phyloP scores from a whole-genome alignment of 176 grass and related monocot genomes.

The Eleusine coracana region DNA sequence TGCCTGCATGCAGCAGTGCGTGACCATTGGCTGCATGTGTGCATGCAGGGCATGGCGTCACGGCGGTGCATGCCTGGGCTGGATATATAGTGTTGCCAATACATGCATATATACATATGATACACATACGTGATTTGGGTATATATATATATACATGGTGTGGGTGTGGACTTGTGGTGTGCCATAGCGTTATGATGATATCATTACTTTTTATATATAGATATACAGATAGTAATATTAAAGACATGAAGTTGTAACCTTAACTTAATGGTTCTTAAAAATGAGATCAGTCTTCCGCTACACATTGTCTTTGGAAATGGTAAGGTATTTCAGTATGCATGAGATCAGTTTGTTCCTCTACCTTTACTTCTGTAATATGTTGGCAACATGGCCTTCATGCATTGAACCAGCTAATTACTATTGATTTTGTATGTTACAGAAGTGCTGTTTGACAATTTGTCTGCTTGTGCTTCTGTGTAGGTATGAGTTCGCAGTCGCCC shows the following conservation, averaged over 20 bases:
- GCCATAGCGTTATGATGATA: neutral
- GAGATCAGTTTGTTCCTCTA: neutral
- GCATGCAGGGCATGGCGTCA: neutral
- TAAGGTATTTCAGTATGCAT: neutral
- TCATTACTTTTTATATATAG: neutral
- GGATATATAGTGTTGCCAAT: neutral
- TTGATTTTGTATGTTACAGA: neutral
- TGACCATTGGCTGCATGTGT: neutral
- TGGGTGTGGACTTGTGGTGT: neutral
- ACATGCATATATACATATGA: neutral
- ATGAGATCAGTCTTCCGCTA: neutral
- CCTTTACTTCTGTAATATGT: neutral
- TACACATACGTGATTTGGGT: neutral
- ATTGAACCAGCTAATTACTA: neutral
- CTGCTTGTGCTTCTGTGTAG: neutral
- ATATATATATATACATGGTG: neutral
- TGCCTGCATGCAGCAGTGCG: neutral
- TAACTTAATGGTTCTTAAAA: neutral
- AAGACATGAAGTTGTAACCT: slow-evolving; percentile 8
- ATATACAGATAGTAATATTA: neutral
- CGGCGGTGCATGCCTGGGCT: neutral
- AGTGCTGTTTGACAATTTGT: neutral
- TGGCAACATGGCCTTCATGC: neutral
- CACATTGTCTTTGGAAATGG: neutral
- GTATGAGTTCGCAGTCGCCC: neutral